Evolutionary conservation across 352 stramenopile genomes (phyloP).

Genomic region (Labyrinthula sp.): DNA sequence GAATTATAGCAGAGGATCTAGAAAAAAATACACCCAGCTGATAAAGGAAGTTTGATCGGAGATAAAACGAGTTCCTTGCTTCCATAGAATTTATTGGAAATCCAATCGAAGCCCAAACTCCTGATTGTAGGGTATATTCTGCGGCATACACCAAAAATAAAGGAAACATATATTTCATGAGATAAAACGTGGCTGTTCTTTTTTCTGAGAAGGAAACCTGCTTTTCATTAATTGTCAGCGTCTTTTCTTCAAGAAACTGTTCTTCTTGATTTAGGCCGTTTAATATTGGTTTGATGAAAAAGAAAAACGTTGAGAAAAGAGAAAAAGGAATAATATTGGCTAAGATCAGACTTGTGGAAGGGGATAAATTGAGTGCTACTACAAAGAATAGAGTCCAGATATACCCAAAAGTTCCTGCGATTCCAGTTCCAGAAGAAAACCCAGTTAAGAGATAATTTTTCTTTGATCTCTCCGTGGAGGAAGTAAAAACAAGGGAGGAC

Average conservation of each 20-base stretch:
- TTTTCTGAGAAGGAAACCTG: slow-evolving; percentile 45
- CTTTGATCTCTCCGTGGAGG: too few species aligned
- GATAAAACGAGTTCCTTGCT: slow-evolving; percentile 60
- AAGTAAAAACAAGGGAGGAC: too few species aligned
- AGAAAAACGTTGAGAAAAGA: slow-evolving; percentile 16
- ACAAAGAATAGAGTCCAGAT: slow-evolving; percentile 55
- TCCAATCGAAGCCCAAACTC: slow-evolving; percentile 71
- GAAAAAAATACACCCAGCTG: slow-evolving; percentile 73
- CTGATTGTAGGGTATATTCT: slow-evolving; percentile 74
- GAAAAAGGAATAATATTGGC: slow-evolving; percentile 30
- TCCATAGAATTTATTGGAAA: slow-evolving; percentile 54
- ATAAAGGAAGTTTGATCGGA: slow-evolving; percentile 62
- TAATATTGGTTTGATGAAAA: neutral
- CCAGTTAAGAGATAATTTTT: slow-evolving; percentile 53
- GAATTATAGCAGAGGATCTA: slow-evolving; percentile 55
- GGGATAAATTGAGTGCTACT: slow-evolving; percentile 41
- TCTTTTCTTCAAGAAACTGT: too few species aligned
- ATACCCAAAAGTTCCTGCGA: slow-evolving; percentile 67
- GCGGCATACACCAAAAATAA: slow-evolving; percentile 69
- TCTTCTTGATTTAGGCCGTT: neutral
- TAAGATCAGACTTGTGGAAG: slow-evolving; percentile 32
- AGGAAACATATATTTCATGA: slow-evolving; percentile 66
- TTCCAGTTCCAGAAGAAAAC: slow-evolving; percentile 70
- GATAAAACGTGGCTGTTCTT: slow-evolving; percentile 47
- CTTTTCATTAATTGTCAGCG: too few species aligned